phyloP scores from a whole-genome alignment of 164 flowering plant species.

The Pachysandra terminalis region DNA sequence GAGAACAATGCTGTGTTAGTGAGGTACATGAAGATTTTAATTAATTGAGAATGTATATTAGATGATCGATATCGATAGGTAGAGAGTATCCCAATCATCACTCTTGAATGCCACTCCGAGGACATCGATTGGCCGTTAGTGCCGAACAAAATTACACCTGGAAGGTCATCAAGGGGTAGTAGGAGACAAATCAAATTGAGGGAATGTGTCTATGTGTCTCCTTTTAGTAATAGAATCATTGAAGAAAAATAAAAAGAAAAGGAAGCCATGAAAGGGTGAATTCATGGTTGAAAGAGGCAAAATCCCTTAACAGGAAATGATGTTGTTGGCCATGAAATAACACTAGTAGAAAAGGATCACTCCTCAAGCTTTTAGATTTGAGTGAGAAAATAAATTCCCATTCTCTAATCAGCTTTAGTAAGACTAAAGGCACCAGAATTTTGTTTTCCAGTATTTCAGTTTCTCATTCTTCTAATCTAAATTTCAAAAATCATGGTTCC shows the following conservation, averaged over 20 bases:
- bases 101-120: constrained; percentile 20
- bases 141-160: constrained; percentile 8
- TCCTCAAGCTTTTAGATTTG: neutral
- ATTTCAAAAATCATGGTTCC: neutral
- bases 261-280: constrained; percentile 6
- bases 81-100: constrained; percentile 14
- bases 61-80: neutral
- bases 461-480: too few species aligned
- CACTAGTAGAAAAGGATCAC: constrained; percentile 16
- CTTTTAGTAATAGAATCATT: constrained; percentile 57
- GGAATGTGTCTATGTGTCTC: constrained; percentile 28
- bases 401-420: too few species aligned
- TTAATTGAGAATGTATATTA: neutral
- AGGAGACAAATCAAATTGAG: constrained; percentile 19
- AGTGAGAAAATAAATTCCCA: too few species aligned
- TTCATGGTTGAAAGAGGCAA: constrained; percentile 33
- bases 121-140: constrained; percentile 14
- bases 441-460: too few species aligned
- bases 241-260: constrained; percentile 26
- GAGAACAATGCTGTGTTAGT: constrained; percentile 42
- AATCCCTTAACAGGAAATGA: constrained; percentile 38
- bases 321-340: constrained; percentile 69
- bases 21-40: constrained; percentile 20
- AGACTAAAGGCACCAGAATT: too few species aligned
- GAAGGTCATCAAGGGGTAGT: neutral